These are phyloP conservation scores for Cantharellus anzutake DNA, from an alignment of 768 basidiomycete genomes.

Conservation along the genomic window DNA sequence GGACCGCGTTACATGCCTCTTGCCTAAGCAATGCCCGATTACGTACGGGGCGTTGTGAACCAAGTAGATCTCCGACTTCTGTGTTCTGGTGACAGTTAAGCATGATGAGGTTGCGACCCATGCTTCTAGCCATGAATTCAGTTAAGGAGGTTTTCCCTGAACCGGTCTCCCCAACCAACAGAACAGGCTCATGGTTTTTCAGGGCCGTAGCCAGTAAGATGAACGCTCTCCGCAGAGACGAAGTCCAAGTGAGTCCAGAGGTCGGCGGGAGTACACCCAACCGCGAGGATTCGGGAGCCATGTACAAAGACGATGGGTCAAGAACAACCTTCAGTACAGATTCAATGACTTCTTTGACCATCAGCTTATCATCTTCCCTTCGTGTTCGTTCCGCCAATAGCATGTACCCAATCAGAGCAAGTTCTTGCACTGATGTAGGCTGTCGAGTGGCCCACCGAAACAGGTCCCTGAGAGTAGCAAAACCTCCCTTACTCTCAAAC, in stretches of 20 bases:
- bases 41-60: conserved; percentile 75
- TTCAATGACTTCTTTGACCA: conserved; percentile 89
- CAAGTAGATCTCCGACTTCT: conserved; percentile 92
- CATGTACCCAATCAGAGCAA: conserved; percentile 97
- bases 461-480: conserved; percentile 88
- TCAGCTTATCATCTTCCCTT: conserved; percentile 62
- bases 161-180: conserved; percentile 93
- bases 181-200: conserved; percentile 79
- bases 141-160: conserved; percentile 96
- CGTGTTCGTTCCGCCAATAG: conserved; percentile 82
- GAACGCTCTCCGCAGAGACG: conserved; percentile 80
- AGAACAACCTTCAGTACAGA: conserved; percentile 72
- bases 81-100: conserved; percentile 98
- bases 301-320: conserved; percentile 52
- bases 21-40: conserved; percentile 42
- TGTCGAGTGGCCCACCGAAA: conserved; percentile 94
- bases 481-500: conserved; percentile 94
- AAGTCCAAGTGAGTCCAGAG: conserved; percentile 68
- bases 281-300: conserved; percentile 22
- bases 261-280: conserved; percentile 36
- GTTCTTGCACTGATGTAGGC: conserved; percentile 73
- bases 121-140: conserved; percentile 61
- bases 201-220: conserved; percentile 69
- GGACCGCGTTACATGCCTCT: conserved; percentile 18
- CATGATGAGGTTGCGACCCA: conserved; percentile 38